Percentiles rank a stretch among this genome's conserved stretches.
phyloP scores from a whole-genome alignment of 441 rosid genomes.

The Jatropha multifida region DNA sequence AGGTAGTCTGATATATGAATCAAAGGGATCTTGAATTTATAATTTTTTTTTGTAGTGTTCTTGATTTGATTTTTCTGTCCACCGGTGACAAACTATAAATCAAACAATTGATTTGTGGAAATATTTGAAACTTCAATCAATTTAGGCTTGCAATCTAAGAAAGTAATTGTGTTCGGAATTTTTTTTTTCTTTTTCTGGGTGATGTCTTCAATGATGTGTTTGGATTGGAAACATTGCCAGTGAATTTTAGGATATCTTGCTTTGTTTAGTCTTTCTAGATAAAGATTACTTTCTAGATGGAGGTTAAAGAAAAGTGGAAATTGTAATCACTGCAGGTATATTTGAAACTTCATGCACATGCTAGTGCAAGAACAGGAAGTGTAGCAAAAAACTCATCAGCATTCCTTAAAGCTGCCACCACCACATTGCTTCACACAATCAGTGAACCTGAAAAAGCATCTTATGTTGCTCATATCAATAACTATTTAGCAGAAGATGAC shows the following conservation, averaged over 20 bases:
- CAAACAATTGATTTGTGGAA: not conserved
- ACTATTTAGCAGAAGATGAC: conserved; percentile 73
- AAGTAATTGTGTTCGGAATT: not conserved
- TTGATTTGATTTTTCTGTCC: not conserved
- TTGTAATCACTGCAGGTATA: conserved; percentile 52
- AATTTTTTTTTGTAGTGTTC: not conserved
- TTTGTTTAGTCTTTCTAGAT: not conserved
- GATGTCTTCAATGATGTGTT: not conserved
- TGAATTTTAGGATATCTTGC: not conserved
- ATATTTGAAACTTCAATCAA: not conserved
- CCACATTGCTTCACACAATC: conserved; percentile 85
- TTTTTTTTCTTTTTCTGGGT: not conserved
- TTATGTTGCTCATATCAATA: conserved; percentile 89
- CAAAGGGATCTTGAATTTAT: conserved; percentile 2
- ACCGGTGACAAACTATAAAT: not conserved
- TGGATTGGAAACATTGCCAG: not conserved
- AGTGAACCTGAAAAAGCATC: conserved; percentile 90
- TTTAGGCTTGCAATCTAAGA: not conserved
- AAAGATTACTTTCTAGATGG: not conserved
- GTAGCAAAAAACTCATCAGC: conserved; percentile 73
- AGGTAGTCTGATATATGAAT: not conserved
- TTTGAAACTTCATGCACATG: conserved; percentile 83
- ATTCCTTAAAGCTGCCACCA: conserved; percentile 90
- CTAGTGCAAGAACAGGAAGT: conserved; percentile 66
- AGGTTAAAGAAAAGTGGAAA: conserved; percentile 12